Evolutionary conservation across 768 basidiomycete genomes (phyloP).

Genomic region (Boletus insuetus): DNA sequence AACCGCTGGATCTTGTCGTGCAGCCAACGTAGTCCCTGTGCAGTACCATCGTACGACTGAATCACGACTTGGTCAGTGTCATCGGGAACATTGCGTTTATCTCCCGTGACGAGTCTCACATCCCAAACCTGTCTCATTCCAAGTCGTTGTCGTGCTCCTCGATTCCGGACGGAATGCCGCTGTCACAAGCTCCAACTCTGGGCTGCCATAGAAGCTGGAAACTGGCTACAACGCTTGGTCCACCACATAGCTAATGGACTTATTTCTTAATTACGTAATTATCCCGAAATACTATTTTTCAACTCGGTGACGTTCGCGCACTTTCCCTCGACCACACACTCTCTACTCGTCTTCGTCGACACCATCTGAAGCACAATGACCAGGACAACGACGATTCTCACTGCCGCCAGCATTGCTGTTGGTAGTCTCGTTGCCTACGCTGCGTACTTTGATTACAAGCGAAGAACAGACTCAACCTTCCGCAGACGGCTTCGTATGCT

Average conservation of each 20-base stretch:
- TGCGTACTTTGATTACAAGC: constrained; percentile 91
- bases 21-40: too few relatives aligned
- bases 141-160: too few relatives aligned
- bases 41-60: too few relatives aligned
- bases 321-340: constrained; percentile 7
- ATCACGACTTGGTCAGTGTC: too few relatives aligned
- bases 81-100: too few relatives aligned
- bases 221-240: too few relatives aligned
- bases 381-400: constrained; percentile 39
- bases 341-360: constrained; percentile 6
- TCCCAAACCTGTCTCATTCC: too few relatives aligned
- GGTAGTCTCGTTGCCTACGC: constrained; percentile 73
- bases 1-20: too few relatives aligned
- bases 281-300: constrained; percentile 2
- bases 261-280: constrained; percentile 24
- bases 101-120: too few relatives aligned
- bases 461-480: constrained; percentile 84
- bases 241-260: neutral
- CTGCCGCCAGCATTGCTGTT: constrained; percentile 46
- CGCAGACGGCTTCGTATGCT: constrained; percentile 82
- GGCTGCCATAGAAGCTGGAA: too few relatives aligned
- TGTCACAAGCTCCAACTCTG: too few relatives aligned
- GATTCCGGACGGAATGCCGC: too few relatives aligned
- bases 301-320: constrained; percentile 6
- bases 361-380: constrained; percentile 15